Percentiles rank a stretch among this genome's conserved stretches.
phyloP scores from a whole-genome alignment of 140 eudicot species.

The Stevia rebaudiana region DNA sequence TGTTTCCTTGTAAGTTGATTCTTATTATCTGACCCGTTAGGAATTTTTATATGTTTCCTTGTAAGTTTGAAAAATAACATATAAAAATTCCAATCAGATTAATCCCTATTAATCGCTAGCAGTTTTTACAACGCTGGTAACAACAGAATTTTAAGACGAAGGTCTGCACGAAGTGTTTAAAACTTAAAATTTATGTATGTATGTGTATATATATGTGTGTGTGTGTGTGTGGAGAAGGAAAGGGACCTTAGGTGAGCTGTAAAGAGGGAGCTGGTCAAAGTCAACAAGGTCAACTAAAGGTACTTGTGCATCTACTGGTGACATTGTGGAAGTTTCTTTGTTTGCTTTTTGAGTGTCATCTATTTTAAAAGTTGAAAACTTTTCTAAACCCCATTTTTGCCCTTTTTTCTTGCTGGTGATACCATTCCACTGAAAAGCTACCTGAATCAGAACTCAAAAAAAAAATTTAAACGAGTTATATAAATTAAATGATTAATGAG shows the following conservation, averaged over 20 bases:
- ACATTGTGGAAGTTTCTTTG: constrained; percentile 21
- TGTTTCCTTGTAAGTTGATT: neutral
- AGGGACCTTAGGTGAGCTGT: constrained; percentile 57
- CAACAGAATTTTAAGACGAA: neutral
- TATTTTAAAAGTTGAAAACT: constrained; percentile 31
- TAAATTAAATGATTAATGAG: neutral
- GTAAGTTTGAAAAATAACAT: no score
- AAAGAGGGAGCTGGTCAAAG: constrained; percentile 71
- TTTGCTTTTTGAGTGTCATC: constrained; percentile 30
- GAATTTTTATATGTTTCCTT: no score
- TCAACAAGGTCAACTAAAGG: constrained; percentile 28
- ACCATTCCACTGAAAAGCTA: constrained; percentile 69
- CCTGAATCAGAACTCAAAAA: constrained; percentile 41
- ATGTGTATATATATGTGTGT: neutral
- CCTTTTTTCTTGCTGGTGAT: constrained; percentile 83
- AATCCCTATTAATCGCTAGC: no score
- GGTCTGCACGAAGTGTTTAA: no score
- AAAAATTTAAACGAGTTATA: neutral
- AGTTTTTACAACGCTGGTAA: no score
- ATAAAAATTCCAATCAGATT: no score
- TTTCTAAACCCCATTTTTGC: constrained; percentile 80
- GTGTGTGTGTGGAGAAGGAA: neutral
- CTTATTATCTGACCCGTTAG: neutral
- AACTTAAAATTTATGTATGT: no score
- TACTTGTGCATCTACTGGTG: constrained; percentile 23